phyloP scores from a whole-genome alignment of 108 stramenopile species.

The Pseudonitzschia delicatissima region DNA sequence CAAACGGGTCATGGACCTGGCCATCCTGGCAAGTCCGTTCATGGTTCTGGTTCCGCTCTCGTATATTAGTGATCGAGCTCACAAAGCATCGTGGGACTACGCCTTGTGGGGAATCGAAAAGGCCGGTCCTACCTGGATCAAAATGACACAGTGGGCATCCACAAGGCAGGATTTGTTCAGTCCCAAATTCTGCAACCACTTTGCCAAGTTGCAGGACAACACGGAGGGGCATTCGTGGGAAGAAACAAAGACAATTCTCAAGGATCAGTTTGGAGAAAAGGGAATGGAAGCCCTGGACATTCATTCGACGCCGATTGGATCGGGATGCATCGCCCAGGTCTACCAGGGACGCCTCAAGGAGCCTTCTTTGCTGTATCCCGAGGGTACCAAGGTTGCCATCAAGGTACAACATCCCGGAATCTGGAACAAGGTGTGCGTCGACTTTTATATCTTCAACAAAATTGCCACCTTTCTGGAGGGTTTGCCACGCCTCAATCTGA shows the following conservation, averaged over 20 bases:
- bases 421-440: slow-evolving; percentile 79
- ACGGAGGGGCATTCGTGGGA: slow-evolving; percentile 75
- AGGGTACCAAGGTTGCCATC: slow-evolving; percentile 70
- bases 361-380: slow-evolving; percentile 38
- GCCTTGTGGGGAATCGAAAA: slow-evolving; percentile 85
- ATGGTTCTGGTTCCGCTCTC: slow-evolving; percentile 41
- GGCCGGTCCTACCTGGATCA: slow-evolving; percentile 90
- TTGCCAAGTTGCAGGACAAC: slow-evolving; percentile 83
- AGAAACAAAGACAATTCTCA: slow-evolving; percentile 60
- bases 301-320: slow-evolving; percentile 67
- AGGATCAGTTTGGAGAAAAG: slow-evolving; percentile 59
- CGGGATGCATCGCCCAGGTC: slow-evolving; percentile 90
- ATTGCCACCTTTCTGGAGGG: slow-evolving; percentile 60
- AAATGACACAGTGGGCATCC: slow-evolving; percentile 89
- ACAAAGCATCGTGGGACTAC: slow-evolving; percentile 68
- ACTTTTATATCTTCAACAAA: slow-evolving; percentile 81
- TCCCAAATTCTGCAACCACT: slow-evolving; percentile 76
- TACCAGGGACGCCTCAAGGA: slow-evolving; percentile 61
- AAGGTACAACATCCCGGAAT: slow-evolving; percentile 90
- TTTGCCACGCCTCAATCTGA: slow-evolving; percentile 66
- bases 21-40: slow-evolving; percentile 43
- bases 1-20: slow-evolving; percentile 33
- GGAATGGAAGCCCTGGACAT: slow-evolving; percentile 40
- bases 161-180: slow-evolving; percentile 88
- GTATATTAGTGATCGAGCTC: slow-evolving; percentile 19